Evolutionary conservation across 2,329 filamentous ascomycete genomes (phyloP).

Genomic region (Elsinoe batatas): DNA sequence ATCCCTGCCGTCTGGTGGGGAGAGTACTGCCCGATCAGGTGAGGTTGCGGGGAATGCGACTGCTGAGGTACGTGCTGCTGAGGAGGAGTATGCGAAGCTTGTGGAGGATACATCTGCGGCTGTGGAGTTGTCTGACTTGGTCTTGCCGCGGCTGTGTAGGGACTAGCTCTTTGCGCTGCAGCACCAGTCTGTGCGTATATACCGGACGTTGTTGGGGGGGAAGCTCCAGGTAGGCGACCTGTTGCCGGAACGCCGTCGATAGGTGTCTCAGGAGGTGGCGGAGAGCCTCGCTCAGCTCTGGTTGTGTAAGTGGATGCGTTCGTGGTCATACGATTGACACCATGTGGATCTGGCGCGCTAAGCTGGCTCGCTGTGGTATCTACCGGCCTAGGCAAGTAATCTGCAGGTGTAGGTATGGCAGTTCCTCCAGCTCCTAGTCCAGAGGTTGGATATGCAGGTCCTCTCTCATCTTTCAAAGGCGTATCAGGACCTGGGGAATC

Average conservation of each 20-base stretch:
- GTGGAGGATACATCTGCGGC: constrained; percentile 8
- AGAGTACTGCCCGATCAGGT: constrained; percentile 20
- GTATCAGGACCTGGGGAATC: constrained; percentile 69
- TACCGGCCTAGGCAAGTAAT: constrained; percentile 36
- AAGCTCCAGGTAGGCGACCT: constrained; percentile 77
- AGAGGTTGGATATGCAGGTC: constrained; percentile 21
- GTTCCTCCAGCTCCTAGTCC: constrained; percentile 10
- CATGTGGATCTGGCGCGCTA: constrained; percentile 42
- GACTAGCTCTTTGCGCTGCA: constrained; percentile 68
- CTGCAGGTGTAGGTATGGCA: constrained; percentile 1
- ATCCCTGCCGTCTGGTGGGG: constrained; percentile 12
- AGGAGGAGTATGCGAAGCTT: constrained; percentile 11
- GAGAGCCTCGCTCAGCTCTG: constrained; percentile 80
- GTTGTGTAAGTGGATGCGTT: constrained; percentile 92
- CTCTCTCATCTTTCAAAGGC: constrained; percentile 58
- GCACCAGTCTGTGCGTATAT: constrained; percentile 68
- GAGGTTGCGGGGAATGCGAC: constrained; percentile 21
- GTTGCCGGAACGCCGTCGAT: constrained; percentile 61
- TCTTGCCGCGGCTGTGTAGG: constrained; percentile 49
- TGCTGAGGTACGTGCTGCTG: constrained; percentile 17
- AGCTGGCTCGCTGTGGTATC: constrained; percentile 36
- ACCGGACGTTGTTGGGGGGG: not conserved
- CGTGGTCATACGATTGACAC: constrained; percentile 58
- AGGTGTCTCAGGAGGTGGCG: constrained; percentile 88
- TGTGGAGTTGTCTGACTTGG: constrained; percentile 39